Evolutionary conservation across 2,329 filamentous ascomycete genomes (phyloP), one percentile per base, ranked within the genome.

Genomic region (Aurifilum marmelostoma): DNA sequence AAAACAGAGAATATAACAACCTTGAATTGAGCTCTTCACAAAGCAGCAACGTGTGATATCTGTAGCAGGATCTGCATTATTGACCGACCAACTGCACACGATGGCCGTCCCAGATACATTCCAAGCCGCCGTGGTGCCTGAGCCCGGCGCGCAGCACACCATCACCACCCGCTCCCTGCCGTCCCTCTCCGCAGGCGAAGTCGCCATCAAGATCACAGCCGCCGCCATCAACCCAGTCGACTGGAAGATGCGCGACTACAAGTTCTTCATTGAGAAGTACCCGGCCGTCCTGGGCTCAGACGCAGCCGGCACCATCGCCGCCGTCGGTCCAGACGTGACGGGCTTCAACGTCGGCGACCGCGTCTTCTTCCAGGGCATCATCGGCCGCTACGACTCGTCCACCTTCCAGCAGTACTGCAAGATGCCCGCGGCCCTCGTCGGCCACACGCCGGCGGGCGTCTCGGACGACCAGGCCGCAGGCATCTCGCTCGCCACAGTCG

Each of bases 341-440:
- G 65, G 69, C 4, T 77, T 80, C 69, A 73, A 73, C 41, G 69
- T 74, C 8, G 80, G 80, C 4, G 79, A 81, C 70, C 75, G 79
- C 27, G 78, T 81, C 39, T 78, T 79, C 73, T 80, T 80, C 72
- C 75, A 78, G 62, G 78, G 78, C 4, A 77, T 79, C 24, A 68
- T 79, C 5, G 74, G 72, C 32, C 74, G 75, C 29, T 74, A 74
- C 37, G 71, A 78, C 59, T 72, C 72, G 1, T 75, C 72, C 1
- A 79, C 78, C 1, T 80, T 80, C 72, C 79, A 81, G 71, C 76
- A 80, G 65, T 81, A 80, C 69, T 75, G 75, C 72, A 76, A 76
- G 52, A 77, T 79, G 68, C 75, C 76, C 4, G 76, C 76, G 0
- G 73, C 72, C 9, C 73, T 80, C 1, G 73, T 79, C 0, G 75